These are phyloP conservation scores for Wickerhamiella azymoides DNA, from an alignment of 805 yeast genomes.

Conservation along the genomic window DNA sequence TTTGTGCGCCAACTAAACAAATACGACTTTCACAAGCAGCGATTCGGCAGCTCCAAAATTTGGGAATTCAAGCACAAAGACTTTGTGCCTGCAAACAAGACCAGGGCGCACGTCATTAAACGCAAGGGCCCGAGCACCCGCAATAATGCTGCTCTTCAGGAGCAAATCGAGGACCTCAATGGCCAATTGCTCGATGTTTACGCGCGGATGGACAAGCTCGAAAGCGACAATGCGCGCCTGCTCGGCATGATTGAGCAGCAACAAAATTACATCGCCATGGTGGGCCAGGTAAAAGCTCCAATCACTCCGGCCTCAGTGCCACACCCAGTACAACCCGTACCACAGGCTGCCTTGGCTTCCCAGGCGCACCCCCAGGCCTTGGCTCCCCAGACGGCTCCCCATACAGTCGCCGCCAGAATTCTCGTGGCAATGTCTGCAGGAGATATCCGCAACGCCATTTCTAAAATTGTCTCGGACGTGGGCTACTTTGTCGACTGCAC, in stretches of 20 bases:
- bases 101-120: slow-evolving; percentile 75
- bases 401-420: slow-evolving; percentile 35
- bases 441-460: slow-evolving; percentile 55
- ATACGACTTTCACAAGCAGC: slow-evolving; percentile 94
- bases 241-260: slow-evolving; percentile 3
- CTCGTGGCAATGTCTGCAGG: slow-evolving; percentile 46
- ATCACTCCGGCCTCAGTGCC: slow-evolving; percentile 54
- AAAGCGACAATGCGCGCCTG: slow-evolving; percentile 11
- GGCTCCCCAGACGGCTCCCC: too few relatives aligned
- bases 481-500: slow-evolving; percentile 91
- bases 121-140: slow-evolving; percentile 34
- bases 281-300: slow-evolving; percentile 10
- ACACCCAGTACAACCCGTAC: too few relatives aligned
- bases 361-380: too few relatives aligned
- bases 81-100: slow-evolving; percentile 60
- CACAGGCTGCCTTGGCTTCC: too few relatives aligned
- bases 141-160: slow-evolving; percentile 11
- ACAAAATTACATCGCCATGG: slow-evolving; percentile 4
- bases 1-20: slow-evolving; percentile 93
- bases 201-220: slow-evolving; percentile 17
- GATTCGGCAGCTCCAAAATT: slow-evolving; percentile 29
- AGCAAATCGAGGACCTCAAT: slow-evolving; percentile 22
- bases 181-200: slow-evolving; percentile 21
- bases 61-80: slow-evolving; percentile 96
- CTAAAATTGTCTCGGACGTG: slow-evolving; percentile 67